Conservation (phyloP, 768 basidiomycete species). For the Strobilomyces dryophilus region DNA sequence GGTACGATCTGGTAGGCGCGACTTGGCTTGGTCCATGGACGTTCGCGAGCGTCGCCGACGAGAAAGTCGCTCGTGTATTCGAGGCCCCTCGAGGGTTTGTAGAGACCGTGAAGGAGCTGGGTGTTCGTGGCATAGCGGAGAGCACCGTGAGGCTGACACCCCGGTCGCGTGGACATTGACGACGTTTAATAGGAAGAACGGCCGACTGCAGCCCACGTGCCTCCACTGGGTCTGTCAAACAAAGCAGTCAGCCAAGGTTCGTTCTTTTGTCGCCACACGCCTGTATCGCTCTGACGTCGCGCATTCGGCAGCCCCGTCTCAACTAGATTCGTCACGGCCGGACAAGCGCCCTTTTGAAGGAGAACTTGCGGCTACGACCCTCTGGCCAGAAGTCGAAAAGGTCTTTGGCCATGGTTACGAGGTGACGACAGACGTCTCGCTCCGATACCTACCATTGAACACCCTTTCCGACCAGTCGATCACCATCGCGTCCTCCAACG, state of each 20-base stretch:
- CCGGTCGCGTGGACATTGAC: neutral
- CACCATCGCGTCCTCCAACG: slow-evolving; percentile 70
- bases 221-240: slow-evolving; percentile 92
- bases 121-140: slow-evolving; percentile 42
- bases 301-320: slow-evolving; percentile 13
- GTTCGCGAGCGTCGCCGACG: slow-evolving; percentile 91
- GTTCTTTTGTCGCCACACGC: neutral
- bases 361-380: slow-evolving; percentile 78
- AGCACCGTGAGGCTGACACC: slow-evolving; percentile 41
- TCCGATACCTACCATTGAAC: neutral
- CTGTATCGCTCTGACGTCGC: neutral
- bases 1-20: slow-evolving; percentile 85
- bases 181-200: slow-evolving; percentile 44
- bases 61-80: slow-evolving; percentile 92
- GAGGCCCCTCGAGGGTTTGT: slow-evolving; percentile 86
- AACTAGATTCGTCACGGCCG: slow-evolving; percentile 10
- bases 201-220: slow-evolving; percentile 82
- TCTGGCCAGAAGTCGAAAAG: slow-evolving; percentile 98
- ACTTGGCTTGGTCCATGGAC: slow-evolving; percentile 71
- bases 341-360: slow-evolving; percentile 76
- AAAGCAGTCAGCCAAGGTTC: slow-evolving; percentile 77
- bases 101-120: slow-evolving; percentile 50
- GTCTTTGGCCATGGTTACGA: slow-evolving; percentile 98
- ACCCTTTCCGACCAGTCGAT: slow-evolving; percentile 54
- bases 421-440: slow-evolving; percentile 36